phyloP scores from a whole-genome alignment of 164 flowering plant species.

The Magnolia officinalis region DNA sequence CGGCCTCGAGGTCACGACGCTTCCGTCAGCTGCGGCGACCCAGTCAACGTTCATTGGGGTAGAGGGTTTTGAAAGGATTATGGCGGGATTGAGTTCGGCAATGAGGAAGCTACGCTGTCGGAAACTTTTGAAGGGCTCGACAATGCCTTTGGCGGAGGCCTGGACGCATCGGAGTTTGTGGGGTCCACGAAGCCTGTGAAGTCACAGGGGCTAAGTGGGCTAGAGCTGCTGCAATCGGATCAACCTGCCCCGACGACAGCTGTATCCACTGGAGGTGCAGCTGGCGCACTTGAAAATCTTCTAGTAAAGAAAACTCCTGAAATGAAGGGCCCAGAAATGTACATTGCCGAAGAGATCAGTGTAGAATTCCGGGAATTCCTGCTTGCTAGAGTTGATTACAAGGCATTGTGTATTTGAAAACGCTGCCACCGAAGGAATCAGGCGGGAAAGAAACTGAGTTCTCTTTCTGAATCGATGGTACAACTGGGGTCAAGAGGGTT shows the following conservation, averaged over 20 bases:
- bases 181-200: conserved; percentile 51
- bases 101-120: conserved; percentile 62
- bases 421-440: conserved; percentile 63
- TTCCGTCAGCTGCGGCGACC: conserved; percentile 92
- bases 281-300: conserved; percentile 64
- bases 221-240: conserved; percentile 68
- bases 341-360: conserved; percentile 65
- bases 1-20: conserved; percentile 76
- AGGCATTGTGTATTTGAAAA: conserved; percentile 74
- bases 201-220: conserved; percentile 60
- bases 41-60: conserved; percentile 74
- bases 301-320: conserved; percentile 63
- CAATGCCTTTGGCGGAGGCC: conserved; percentile 95
- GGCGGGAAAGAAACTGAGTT: conserved; percentile 87
- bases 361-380: conserved; percentile 88
- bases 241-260: conserved; percentile 19
- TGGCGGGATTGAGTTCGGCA: conserved; percentile 90
- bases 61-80: conserved; percentile 94
- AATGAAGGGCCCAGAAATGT: conserved; percentile 95
- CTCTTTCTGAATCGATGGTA: conserved; percentile 75
- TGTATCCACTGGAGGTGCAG: conserved; percentile 27
- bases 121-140: conserved; percentile 90
- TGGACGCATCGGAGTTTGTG: conserved; percentile 93
- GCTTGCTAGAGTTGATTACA: conserved; percentile 78
- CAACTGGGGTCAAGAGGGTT: conserved; percentile 67